These are phyloP conservation scores for Leishmania guyanensis DNA, from an alignment of 208 protist species.

Conservation along the genomic window DNA sequence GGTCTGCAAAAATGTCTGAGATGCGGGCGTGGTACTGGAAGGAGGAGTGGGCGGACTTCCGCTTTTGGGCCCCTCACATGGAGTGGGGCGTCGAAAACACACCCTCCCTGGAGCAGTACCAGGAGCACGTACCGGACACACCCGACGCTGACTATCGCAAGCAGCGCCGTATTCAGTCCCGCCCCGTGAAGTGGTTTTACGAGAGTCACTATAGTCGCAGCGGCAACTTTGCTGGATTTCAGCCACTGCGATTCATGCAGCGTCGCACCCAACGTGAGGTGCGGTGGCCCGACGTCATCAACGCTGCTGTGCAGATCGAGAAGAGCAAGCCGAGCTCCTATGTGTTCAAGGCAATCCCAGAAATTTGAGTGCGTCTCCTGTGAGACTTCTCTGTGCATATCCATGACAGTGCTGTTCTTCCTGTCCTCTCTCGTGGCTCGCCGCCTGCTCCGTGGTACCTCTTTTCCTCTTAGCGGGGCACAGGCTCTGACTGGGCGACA, in stretches of 20 bases:
- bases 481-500: background rate
- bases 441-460: background rate
- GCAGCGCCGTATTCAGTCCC: constrained; percentile 89
- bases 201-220: constrained; percentile 93
- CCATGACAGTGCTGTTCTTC: background rate
- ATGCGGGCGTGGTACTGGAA: constrained; percentile 96
- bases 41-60: constrained; percentile 95
- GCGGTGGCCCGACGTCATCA: constrained; percentile 92
- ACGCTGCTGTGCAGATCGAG: constrained; percentile 85
- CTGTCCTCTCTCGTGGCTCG: background rate
- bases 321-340: constrained; percentile 86
- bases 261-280: constrained; percentile 88
- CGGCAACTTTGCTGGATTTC: constrained; percentile 90
- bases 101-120: constrained; percentile 91
- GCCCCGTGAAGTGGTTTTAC: constrained; percentile 95
- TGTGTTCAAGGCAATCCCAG: constrained; percentile 90
- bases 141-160: constrained; percentile 90
- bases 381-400: background rate
- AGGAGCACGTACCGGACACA: constrained; percentile 92
- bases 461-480: background rate
- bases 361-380: constrained; percentile 47
- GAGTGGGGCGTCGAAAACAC: constrained; percentile 94
- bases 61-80: constrained; percentile 94
- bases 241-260: constrained; percentile 92
- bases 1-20: constrained; percentile 95